These are phyloP conservation scores for Xylariaceae sp. DNA, from an alignment of 2,329 filamentous ascomycete genomes.

Conservation along the genomic window DNA sequence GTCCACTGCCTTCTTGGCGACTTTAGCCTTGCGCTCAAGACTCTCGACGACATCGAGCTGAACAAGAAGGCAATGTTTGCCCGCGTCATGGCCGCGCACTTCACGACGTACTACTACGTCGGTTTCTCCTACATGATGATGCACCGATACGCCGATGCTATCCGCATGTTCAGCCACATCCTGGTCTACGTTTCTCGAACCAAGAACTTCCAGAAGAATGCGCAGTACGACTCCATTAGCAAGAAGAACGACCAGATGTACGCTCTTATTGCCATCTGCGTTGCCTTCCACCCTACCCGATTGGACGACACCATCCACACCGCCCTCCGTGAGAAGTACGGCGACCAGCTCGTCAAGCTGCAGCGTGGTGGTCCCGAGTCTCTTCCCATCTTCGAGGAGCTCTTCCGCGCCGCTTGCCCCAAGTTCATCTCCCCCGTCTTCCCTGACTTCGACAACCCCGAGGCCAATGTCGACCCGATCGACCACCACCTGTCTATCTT, in stretches of 20 bases:
- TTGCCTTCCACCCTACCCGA: conserved; percentile 93
- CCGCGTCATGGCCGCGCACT: conserved; percentile 98
- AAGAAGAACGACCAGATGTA: conserved; percentile 99
- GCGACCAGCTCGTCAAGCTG: conserved; percentile 93
- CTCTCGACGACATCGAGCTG: conserved; percentile 97
- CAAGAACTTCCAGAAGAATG: conserved; percentile 99
- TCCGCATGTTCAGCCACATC: conserved; percentile 99
- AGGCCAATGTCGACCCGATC: conserved; percentile 91
- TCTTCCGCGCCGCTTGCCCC: conserved; percentile 95
- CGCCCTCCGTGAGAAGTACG: conserved; percentile 96
- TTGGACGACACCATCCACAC: conserved; percentile 99
- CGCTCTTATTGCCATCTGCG: conserved; percentile 96
- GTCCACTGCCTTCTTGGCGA: conserved; percentile 96
- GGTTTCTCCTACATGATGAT: conserved; percentile 99
- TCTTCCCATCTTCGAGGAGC: conserved; percentile 94
- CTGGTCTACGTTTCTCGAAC: conserved; percentile 97
- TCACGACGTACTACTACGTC: conserved; percentile 99
- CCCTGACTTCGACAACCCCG: conserved; percentile 95
- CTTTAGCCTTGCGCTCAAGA: conserved; percentile 97
- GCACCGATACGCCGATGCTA: conserved; percentile 97
- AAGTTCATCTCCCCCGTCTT: conserved; percentile 98
- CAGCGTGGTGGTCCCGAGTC: conserved; percentile 94
- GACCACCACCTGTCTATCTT: conserved; percentile 97
- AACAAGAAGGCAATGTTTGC: conserved; percentile 99
- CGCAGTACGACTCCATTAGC: conserved; percentile 95